Base-by-base conservation (phyloP, 2,329 filamentous ascomycete species). In the Penicillium oxalicum region DNA sequence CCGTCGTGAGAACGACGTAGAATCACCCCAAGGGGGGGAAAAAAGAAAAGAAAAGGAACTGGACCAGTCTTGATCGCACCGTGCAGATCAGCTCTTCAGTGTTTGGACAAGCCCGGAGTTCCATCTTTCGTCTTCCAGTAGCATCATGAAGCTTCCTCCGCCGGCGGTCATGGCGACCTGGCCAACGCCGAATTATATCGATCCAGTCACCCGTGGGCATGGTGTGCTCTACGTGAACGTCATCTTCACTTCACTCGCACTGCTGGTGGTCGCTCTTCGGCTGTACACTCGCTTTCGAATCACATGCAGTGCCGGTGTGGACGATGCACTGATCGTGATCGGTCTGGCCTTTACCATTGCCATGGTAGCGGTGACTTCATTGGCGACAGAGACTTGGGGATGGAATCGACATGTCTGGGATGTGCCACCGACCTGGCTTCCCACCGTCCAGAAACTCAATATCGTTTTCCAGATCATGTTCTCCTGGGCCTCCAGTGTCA, bases 141-240 rank as follows among this genome's bases (percentile, higher is more conserved):
- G 28, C 50, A 63, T 33, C 47, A 72, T 71, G 69, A 60, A 62
- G 40, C 53, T 70, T 25, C 70, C 74, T 27, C 70, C 74, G n/a
- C 33, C 61, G n/a, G 61, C 67, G 18, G 69, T 76, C 18, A 47
- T 72, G 40, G 55, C 59, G 13, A 61, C 63, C 55, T 78, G 74
- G 75, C 76, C 76, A 5, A 57, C 45, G 32, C 71, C 76, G 6
- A 78, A 78, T 53, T 73, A 74, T 55, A 52, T 69, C 43, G 59
- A 78, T 53, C 76, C 76, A 5, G 62, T 62, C 11, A 72, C 68
- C 27, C 68, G 73, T 51, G 73, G 73, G 9, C 68, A 71, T 55
- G 68, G 58, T 32, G 68, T 72, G 24, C 61, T 76, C 9, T 63
- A 75, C 24, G 60, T 74, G 5, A 68, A 72, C 25, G 55, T 73